Evolutionary conservation across 805 yeast species (phyloP), one percentile per base, ranked within the genome.

Genomic region (Yarrowia sp.): DNA sequence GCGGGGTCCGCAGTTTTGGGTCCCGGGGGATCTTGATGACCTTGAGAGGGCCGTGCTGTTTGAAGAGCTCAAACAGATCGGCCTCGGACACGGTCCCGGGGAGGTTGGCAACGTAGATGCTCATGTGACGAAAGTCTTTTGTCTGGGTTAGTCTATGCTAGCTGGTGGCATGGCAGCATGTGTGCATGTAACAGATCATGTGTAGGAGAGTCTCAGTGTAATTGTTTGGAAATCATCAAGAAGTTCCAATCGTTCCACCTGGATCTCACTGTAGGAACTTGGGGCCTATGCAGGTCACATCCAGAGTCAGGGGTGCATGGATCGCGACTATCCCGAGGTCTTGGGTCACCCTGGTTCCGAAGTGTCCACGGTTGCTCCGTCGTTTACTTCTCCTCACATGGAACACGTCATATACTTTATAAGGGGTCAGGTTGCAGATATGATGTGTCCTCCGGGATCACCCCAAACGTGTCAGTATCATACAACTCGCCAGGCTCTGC

Each of bases 21-120:
- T 91, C 96, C 81, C 96, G 90, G 78, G 96, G 90, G 68, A 90
- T 92, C 81, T 96, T 87, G 77, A 90, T 89, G 67, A 96, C 88
- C 33, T 93, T 81, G 68, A 90, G 95, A 74, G 85, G 89, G 71
- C 96, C 97, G 73, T 88, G 83, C 72, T 82, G 75, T 64, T 83
- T 84, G 76, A 92, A 92, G 49, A 83, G 79, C 56, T 87, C 88
- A 67, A 82, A 82, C 22, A 92, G 77, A 38, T 81, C 79, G 9
- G 82, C 80, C 67, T 92, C 97, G n/a, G 85, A 84, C 21, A 88
- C 86, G 62, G 84, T 87, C 16, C 86, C 83, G 12, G 87, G 85
- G 67, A 92, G 77, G 73, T 91, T 97, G 49, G 96, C 96, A 17
- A 92, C 92, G 75, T 91, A 91, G 26, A 92, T 38, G 43, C 43